Evolutionary conservation across 768 basidiomycete genomes (phyloP).

Genomic region (Amanita rimosa): DNA sequence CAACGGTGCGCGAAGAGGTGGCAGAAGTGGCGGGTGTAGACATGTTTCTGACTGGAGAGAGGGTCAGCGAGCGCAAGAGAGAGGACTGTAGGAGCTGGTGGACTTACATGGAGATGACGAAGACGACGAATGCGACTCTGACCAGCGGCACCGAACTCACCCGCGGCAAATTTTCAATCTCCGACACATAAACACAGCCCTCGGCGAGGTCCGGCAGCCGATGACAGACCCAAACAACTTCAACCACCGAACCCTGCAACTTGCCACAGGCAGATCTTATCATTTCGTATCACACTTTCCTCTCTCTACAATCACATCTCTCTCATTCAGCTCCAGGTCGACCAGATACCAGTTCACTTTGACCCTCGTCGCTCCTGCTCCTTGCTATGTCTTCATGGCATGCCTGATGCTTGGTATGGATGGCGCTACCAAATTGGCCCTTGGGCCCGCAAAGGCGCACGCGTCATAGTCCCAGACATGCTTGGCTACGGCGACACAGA

Average conservation of each 20-base stretch:
- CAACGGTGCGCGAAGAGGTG: constrained; percentile 19
- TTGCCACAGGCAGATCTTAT: constrained; percentile 53
- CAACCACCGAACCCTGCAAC: constrained; percentile 36
- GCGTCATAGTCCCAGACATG: constrained; percentile 53
- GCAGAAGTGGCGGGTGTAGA: constrained; percentile 28
- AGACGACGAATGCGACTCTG: not conserved
- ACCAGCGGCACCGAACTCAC: constrained; percentile 6
- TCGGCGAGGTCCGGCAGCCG: not conserved
- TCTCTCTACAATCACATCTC: not conserved
- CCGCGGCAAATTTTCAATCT: constrained; percentile 6
- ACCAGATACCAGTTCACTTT: constrained; percentile 42
- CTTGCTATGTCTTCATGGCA: constrained; percentile 70
- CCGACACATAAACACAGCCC: constrained; percentile 2
- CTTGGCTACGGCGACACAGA: constrained; percentile 59
- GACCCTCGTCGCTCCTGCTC: constrained; percentile 32
- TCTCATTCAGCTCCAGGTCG: constrained; percentile 22
- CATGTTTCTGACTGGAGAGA: constrained; percentile 27
- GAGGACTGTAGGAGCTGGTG: constrained; percentile 9
- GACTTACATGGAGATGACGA: constrained; percentile 23
- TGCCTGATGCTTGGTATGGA: constrained; percentile 68
- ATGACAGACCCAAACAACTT: constrained; percentile 27
- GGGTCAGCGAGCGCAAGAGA: not conserved
- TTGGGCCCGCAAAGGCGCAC: constrained; percentile 51
- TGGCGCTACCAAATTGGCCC: constrained; percentile 68
- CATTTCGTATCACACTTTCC: constrained; percentile 41